phyloP scores from a whole-genome alignment of 495 filamentous ascomycete species.

The Hypoxylon lenormandii region DNA sequence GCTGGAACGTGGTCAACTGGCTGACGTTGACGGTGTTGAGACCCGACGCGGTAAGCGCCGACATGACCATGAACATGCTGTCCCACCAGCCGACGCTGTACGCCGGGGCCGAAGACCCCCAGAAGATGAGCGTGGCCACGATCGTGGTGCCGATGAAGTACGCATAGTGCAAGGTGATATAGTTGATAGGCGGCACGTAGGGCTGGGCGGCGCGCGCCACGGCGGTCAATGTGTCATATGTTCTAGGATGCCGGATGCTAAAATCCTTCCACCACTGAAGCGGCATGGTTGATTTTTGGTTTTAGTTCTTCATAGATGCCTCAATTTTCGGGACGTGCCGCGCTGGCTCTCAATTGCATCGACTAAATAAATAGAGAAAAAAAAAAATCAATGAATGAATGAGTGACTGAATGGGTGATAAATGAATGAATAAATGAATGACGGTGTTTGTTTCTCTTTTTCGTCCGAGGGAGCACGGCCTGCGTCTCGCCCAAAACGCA shows the following conservation, averaged over 20 bases:
- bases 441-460: conserved; percentile 5
- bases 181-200: conserved; percentile 68
- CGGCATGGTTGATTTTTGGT: conserved; percentile 26
- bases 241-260: conserved; percentile 20
- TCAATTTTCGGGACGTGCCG: conserved; percentile 17
- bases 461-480: conserved; percentile 23
- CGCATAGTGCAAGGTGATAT: conserved; percentile 71
- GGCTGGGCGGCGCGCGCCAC: conserved; percentile 21
- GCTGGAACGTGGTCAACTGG: conserved; percentile 76
- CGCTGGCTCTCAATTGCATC: conserved; percentile 8
- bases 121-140: conserved; percentile 73
- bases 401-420: not conserved
- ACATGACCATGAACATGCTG: conserved; percentile 75
- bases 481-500: conserved; percentile 34
- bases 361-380: not conserved
- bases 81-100: conserved; percentile 74
- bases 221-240: conserved; percentile 23
- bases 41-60: conserved; percentile 78
- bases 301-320: not conserved
- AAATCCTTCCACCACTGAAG: conserved; percentile 44
- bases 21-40: conserved; percentile 72
- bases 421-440: conserved; percentile 8
- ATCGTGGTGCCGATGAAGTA: conserved; percentile 75
- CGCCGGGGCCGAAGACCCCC: conserved; percentile 66
- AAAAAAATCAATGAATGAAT: no score